Evolutionary conservation across 2,329 filamentous ascomycete species (phyloP).

Genomic region (Sporothrix brasiliensis): DNA sequence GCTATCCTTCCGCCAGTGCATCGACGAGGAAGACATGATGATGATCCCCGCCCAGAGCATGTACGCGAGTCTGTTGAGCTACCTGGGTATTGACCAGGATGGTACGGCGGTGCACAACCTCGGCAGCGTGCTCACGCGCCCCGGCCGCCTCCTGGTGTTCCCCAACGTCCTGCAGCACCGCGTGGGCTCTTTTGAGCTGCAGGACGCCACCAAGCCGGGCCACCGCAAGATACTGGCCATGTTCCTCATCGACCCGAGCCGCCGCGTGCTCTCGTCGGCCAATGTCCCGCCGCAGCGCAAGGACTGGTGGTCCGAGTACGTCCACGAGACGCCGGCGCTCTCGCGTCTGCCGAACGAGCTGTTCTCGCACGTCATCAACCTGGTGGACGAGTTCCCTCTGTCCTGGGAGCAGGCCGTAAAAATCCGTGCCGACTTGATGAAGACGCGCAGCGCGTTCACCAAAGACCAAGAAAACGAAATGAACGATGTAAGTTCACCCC

Average conservation of each 20-base stretch:
- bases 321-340: slow-evolving; percentile 1
- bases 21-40: slow-evolving; percentile 34
- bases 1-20: slow-evolving; percentile 48
- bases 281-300: slow-evolving; percentile 47
- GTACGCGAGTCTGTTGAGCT: slow-evolving; percentile 32
- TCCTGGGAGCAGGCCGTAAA: slow-evolving; percentile 38
- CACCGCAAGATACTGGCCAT: slow-evolving; percentile 61
- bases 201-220: slow-evolving; percentile 54
- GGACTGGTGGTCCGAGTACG: slow-evolving; percentile 43
- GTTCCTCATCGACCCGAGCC: slow-evolving; percentile 61
- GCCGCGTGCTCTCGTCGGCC: slow-evolving; percentile 51
- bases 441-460: slow-evolving; percentile 32
- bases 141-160: slow-evolving; percentile 53
- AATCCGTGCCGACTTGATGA: slow-evolving; percentile 38
- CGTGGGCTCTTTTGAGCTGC: slow-evolving; percentile 54
- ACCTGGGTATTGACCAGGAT: slow-evolving; percentile 37
- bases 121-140: slow-evolving; percentile 46
- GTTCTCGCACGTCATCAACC: slow-evolving; percentile 37
- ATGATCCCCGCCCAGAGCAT: slow-evolving; percentile 30
- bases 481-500: slow-evolving; percentile 1
- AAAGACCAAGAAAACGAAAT: slow-evolving; percentile 6
- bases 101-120: slow-evolving; percentile 45
- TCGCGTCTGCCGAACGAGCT: slow-evolving; percentile 39
- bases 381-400: slow-evolving; percentile 39
- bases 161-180: slow-evolving; percentile 52